Evolutionary conservation across 306 rosid genomes (phyloP), one percentile per base, ranked within the genome.

Genomic region (Echinosophora koreensis): DNA sequence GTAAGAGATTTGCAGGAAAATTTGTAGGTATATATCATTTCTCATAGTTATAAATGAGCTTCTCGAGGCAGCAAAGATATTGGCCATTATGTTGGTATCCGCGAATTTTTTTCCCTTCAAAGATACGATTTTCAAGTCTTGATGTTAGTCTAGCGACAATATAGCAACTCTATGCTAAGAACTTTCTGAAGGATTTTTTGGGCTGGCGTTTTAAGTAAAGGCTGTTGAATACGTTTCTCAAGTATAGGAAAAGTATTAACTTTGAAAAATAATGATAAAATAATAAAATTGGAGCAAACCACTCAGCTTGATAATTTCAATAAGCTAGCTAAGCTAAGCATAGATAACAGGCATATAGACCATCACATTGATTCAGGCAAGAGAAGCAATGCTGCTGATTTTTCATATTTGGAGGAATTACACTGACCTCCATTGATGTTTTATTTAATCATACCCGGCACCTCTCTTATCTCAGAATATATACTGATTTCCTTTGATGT

Each of bases 241-340:
- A 28, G 27, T 58, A 17, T 58, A 72, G 27, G 71, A 22, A 41
- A 41, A 39, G 34, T 8, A 39, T 6, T 6, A 5, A 17, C 6
- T 47, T 12, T 47, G 1, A 47, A 18, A 55, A 55, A 65, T 1
- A 39, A 11, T 38, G 17, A 39, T n/a, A n/a, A n/a, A n/a, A n/a
- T 11, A 42, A 66, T 10, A 42, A 13, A 44, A 27, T 38, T 18
- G 55, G 32, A 58, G 42, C 15, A 74, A 37, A 50, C 65, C 51
- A 22, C 55, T 38, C 65, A 52, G 37, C 71, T 35, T 35, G 72
- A 75, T 18, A 63, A 63, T 50, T 50, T n/a, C 35, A 77, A 32
- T 65, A 65, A 64, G 49, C 55, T 4, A 68, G 22, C 22, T 22
- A 22, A 22, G 22, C 22, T 22, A 39, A 39, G 16, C 37, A 17